Evolutionary conservation across 2,329 filamentous ascomycete genomes (phyloP).

Genomic region (Alternaria gaisen): DNA sequence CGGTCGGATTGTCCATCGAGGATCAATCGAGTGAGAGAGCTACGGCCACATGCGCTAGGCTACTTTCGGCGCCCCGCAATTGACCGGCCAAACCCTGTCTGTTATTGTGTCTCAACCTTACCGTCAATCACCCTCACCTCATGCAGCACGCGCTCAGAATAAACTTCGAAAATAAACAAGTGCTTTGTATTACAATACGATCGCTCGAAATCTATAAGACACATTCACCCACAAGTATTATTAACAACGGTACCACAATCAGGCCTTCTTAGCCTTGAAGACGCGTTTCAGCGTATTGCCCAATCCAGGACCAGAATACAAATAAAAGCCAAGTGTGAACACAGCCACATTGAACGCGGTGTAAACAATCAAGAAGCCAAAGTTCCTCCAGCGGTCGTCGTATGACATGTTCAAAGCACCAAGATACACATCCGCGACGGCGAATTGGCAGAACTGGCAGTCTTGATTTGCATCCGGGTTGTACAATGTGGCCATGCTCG

Average conservation of each 20-base stretch:
- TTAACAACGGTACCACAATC: background rate
- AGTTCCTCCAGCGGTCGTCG: background rate
- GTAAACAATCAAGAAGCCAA: background rate
- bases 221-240: background rate
- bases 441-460: background rate
- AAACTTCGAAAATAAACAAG: background rate
- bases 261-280: background rate
- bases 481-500: background rate
- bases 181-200: background rate
- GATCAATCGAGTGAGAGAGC: slow-evolving; percentile 7
- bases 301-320: background rate
- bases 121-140: background rate
- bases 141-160: background rate
- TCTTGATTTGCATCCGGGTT: background rate
- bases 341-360: background rate
- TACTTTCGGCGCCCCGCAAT: background rate
- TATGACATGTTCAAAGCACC: background rate
- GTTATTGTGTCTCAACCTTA: background rate
- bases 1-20: background rate
- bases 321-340: background rate
- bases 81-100: background rate
- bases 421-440: background rate
- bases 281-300: background rate
- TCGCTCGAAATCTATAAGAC: background rate
- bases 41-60: background rate